Evolutionary conservation across 2,329 filamentous ascomycete species (phyloP), one percentile per base, ranked within the genome.

Genomic region (Chrysosporium queenslandicum): DNA sequence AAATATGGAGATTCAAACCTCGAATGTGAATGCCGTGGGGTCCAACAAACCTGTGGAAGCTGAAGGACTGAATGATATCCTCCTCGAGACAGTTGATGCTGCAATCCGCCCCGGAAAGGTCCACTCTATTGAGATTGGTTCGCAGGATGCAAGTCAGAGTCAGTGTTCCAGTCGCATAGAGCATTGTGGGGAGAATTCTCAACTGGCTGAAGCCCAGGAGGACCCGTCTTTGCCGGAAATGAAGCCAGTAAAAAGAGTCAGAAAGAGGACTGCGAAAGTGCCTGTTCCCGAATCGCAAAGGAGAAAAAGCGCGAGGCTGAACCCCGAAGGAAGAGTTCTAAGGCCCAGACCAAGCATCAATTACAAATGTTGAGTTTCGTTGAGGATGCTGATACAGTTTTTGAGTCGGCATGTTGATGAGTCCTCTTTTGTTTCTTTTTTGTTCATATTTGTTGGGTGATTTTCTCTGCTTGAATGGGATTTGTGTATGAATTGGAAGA

Each of bases 241-340:
- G 21, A n/a, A 32, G 27, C n/a, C 20, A 6, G 20, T 16, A 39
- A 45, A 37, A 3, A 51, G 45, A 20, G 20, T 18, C 20, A 37
- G 39, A 37, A 51, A 45, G 23, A 36, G 40, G 25, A 4, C 21
- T 4, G 14, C 14, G 9, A 51, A 29, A 30, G 7, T 18, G 0
- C 2, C 14, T 45, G 40, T 43, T 18, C 23, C 39, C 7, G 49
- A 45, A 14, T 25, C 41, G 3, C 49, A 45, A 29, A 43, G 32
- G 14, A 51, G 49, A 39, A 51, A 51, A 29, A 51, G 49, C 23
- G 39, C 49, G 30, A 51, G 49, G 29, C 11, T 51, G 29, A 51
- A 51, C 20, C 49, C 49, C 1, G 49, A 37, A 11, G 30, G 37
- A 18, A 51, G 49, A 45, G 18, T 30, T 4, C 32, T 51, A 14